phyloP scores from a whole-genome alignment of 1,284 basidiomycete species.

The Termitomyces sp. region DNA sequence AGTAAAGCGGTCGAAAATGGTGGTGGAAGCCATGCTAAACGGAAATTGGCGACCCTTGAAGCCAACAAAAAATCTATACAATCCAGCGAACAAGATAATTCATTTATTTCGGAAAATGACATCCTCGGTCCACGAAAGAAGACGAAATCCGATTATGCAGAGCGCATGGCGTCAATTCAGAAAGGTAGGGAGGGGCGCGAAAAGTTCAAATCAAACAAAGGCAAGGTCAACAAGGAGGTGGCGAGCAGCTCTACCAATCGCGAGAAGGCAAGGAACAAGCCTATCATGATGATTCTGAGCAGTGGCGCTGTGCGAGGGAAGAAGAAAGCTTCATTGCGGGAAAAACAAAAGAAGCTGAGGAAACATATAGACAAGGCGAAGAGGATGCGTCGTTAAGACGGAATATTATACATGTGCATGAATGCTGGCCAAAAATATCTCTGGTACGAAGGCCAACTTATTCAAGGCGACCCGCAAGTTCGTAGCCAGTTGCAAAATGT shows the following conservation, averaged over 20 bases:
- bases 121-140: slow-evolving; percentile 96
- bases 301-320: slow-evolving; percentile 75
- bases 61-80: slow-evolving; percentile 53
- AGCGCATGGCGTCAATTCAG: slow-evolving; percentile 88
- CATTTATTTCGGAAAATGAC: slow-evolving; percentile 85
- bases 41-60: slow-evolving; percentile 81
- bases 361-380: slow-evolving; percentile 71
- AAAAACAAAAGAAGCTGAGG: slow-evolving; percentile 77
- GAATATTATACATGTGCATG: neutral
- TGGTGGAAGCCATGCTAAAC: slow-evolving; percentile 76
- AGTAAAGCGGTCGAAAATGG: slow-evolving; percentile 65
- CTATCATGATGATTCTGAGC: slow-evolving; percentile 87
- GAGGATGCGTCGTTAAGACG: slow-evolving; percentile 39
- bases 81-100: slow-evolving; percentile 42
- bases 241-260: slow-evolving; percentile 84
- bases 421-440: neutral
- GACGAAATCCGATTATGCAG: slow-evolving; percentile 90
- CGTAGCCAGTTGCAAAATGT: slow-evolving; percentile 69
- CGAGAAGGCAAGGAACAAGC: slow-evolving; percentile 89
- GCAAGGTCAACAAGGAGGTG: slow-evolving; percentile 79
- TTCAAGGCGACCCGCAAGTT: slow-evolving; percentile 38
- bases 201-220: slow-evolving; percentile 88
- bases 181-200: slow-evolving; percentile 94
- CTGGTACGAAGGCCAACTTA: neutral
- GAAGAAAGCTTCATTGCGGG: slow-evolving; percentile 82